Evolutionary conservation across 1,139 yeast genomes (phyloP), one percentile per base, ranked within the genome.

Genomic region (Candida smagusa): DNA sequence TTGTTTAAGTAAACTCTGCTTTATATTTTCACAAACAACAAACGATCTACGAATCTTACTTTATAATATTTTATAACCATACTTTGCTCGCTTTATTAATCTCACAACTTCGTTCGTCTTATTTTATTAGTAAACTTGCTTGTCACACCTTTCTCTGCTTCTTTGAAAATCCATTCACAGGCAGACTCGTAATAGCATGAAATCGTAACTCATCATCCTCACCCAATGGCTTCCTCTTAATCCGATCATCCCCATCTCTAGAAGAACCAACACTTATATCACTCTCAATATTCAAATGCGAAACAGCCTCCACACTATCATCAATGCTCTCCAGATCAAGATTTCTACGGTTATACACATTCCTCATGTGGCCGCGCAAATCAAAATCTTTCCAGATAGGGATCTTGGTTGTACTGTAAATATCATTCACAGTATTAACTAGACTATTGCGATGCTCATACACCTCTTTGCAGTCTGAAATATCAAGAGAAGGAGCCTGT

Each of bases 271-370:
- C 11, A 6, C 11, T 12, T 2, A 26, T 23, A 12, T 36, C 42
- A 27, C 41, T 38, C 11, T 30, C 34, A 22, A 46, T 42, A 12
- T 40, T 35, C 32, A 48, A 35, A 26, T 47, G 47, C 9, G 48
- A 44, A 9, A 48, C 49, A 4, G 44, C 42, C 28, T 46, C 42
- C 6, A 45, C 48, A 21, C 48, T 44, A 11, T 38, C 43, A 21
- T 43, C 40, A 4, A 42, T 41, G 9, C 44, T 49, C 11, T 43
- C 45, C 2, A 45, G 22, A 9, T 30, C 35, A 6, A 19, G 33
- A 11, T 36, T 41, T 11, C 36, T 38, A 16, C 16, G 16, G 23
- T 7, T 16, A 16, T 7, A 29, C 12, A 12, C 9, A 22, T 6
- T 30, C 30, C 5, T 34, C 29, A 27, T 40, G 40, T 24, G 31